Conservation (phyloP, 495 filamentous ascomycete species). For the Lasiosphaeriaceae sp. region DNA sequence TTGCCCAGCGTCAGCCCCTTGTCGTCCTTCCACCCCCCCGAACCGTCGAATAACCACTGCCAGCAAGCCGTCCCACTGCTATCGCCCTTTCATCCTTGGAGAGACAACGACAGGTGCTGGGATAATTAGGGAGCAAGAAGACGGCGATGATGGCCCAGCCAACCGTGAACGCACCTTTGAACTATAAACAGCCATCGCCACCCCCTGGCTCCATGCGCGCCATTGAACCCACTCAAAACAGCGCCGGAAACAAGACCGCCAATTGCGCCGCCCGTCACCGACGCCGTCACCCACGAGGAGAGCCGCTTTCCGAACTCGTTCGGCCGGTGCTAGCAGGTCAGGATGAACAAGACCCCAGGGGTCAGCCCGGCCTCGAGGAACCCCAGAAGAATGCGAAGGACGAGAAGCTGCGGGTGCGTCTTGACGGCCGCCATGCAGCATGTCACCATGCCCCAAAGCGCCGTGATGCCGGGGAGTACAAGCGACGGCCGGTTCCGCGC, state of each 20-base stretch:
- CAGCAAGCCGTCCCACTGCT: slow-evolving; percentile 29
- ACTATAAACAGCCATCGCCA: too few species aligned
- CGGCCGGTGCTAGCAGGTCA: slow-evolving; percentile 10
- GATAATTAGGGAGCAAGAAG: slow-evolving; percentile 56
- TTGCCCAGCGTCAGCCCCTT: not conserved
- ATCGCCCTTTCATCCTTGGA: slow-evolving; percentile 49
- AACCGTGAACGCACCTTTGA: too few species aligned
- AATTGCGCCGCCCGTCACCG: too few species aligned
- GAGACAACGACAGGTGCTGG: slow-evolving; percentile 58
- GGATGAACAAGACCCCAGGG: slow-evolving; percentile 52
- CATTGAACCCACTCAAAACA: too few species aligned
- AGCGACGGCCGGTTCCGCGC: slow-evolving; percentile 36
- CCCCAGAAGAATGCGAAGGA: slow-evolving; percentile 53
- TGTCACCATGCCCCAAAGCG: slow-evolving; percentile 54
- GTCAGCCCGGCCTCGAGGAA: slow-evolving; percentile 57
- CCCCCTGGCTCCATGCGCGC: too few species aligned
- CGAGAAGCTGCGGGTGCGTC: slow-evolving; percentile 51
- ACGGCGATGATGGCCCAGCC: slow-evolving; percentile 52
- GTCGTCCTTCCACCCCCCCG: too few species aligned
- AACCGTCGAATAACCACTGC: too few species aligned
- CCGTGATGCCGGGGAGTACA: slow-evolving; percentile 53
- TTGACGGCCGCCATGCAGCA: slow-evolving; percentile 48
- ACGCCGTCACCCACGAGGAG: too few species aligned
- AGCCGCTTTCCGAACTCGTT: too few species aligned
- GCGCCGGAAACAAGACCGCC: too few species aligned